Conservation (phyloP, 169 alveolate species). For the Ichthyophthirius multifiliis region DNA sequence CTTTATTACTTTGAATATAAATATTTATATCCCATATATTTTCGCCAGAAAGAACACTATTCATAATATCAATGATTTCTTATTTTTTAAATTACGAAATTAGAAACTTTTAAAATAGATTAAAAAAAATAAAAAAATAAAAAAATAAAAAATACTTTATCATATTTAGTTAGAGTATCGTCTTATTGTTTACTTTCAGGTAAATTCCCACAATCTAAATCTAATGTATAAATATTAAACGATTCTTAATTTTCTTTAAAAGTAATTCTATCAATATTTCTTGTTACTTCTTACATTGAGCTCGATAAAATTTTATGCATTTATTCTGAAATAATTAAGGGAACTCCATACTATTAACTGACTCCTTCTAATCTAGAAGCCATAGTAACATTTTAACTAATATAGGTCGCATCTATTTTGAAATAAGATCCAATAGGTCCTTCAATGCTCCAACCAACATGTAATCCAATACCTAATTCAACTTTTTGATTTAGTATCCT, state of each 20-base stretch:
- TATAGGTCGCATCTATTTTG: conserved; percentile 93
- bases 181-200: conserved; percentile 7
- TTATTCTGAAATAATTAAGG: conserved; percentile 27
- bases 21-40: too few relatives aligned
- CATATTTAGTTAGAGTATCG: too few relatives aligned
- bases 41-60: too few relatives aligned
- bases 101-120: too few relatives aligned
- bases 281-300: background rate
- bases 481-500: conserved; percentile 61
- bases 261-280: conserved; percentile 51
- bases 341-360: conserved; percentile 83
- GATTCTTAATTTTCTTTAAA: conserved; percentile 80
- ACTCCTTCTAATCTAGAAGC: conserved; percentile 91
- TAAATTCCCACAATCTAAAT: conserved; percentile 53
- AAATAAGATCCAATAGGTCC: conserved; percentile 95
- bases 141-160: too few relatives aligned
- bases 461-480: conserved; percentile 62
- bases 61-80: too few relatives aligned
- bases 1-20: too few relatives aligned
- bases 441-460: conserved; percentile 68
- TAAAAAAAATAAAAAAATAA: too few relatives aligned
- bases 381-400: conserved; percentile 91
- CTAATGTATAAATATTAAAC: conserved; percentile 88
- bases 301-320: conserved; percentile 22
- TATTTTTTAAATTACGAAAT: too few relatives aligned